Evolutionary conservation across 1,284 basidiomycete genomes (phyloP).

Genomic region (Ustilago esculenta): DNA sequence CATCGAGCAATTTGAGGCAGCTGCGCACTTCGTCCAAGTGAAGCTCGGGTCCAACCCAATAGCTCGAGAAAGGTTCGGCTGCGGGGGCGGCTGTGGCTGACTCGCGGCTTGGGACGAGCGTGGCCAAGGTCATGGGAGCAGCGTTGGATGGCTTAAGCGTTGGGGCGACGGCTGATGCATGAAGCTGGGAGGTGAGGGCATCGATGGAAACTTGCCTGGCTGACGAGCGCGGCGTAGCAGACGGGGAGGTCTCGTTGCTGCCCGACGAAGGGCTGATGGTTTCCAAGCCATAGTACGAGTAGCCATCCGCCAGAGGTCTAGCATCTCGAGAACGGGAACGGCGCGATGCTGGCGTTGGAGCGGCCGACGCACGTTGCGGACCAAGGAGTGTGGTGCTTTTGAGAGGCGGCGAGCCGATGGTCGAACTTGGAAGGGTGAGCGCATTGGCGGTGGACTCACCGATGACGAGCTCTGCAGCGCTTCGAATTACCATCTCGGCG

Average conservation of each 20-base stretch:
- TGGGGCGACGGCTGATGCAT: conserved; percentile 12
- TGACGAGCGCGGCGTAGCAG: conserved; percentile 39
- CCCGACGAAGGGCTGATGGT: conserved; percentile 44
- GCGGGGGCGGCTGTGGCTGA: conserved; percentile 8
- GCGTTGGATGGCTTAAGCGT: conserved; percentile 15
- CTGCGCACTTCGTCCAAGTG: conserved; percentile 55
- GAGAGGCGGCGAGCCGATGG: conserved; percentile 30
- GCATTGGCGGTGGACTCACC: conserved; percentile 31
- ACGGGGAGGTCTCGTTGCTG: conserved; percentile 44
- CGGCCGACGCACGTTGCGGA: conserved; percentile 15
- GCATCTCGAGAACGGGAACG: conserved; percentile 52
- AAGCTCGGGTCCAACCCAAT: conserved; percentile 47
- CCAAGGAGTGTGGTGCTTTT: conserved; percentile 27
- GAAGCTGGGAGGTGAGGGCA: conserved; percentile 35
- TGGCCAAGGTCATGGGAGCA: conserved; percentile 53
- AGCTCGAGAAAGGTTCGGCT: conserved; percentile 17
- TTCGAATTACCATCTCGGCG: conserved; percentile 49
- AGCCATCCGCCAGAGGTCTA: conserved; percentile 53
- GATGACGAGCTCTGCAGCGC: conserved; percentile 46
- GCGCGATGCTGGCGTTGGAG: conserved; percentile 19
- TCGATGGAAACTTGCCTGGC: conserved; percentile 35
- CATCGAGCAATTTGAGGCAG: conserved; percentile 56
- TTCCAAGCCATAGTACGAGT: conserved; percentile 64
- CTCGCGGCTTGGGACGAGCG: conserved; percentile 47
- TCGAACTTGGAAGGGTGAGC: conserved; percentile 18